Evolutionary conservation across 2,329 filamentous ascomycete genomes (phyloP), one percentile per base, ranked within the genome.

Genomic region (Rachicladosporium sp.): DNA sequence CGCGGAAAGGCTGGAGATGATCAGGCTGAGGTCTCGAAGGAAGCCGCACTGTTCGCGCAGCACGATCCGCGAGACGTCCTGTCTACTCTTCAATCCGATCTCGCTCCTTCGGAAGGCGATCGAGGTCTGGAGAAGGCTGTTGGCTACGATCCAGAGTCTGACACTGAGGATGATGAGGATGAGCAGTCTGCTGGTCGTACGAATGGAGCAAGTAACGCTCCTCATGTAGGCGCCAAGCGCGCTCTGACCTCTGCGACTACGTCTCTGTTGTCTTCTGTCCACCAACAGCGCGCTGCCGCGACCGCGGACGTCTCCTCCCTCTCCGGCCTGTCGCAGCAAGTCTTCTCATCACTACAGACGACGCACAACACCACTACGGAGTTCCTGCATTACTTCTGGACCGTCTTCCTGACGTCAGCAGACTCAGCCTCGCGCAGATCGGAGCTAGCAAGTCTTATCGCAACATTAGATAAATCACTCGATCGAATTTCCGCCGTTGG

Each of bases 321-420:
- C n/a, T 43, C 48, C 13, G 60, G 59, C 11, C 56, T 70, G 1
- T 59, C 58, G 9, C 55, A 61, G 40, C 38, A 59, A 2, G 64
- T 77, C 2, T 78, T 76, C 47, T 77, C 82, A 48, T 72, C 72
- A 11, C 55, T 83, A n/a, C 70, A 67, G 9, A 69, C 82, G 40
- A 94, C 89, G 0, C 87, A 96, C 58, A 88, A 88, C 38, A 98
- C 91, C 0, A 93, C 86, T 0, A 81, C 84, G 30, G 91, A 98
- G 56, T 98, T 96, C 54, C 67, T 98, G n/a, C 84, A 89, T 52
- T 93, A 96, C 59, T 98, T 98, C 66, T 98, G 89, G 89, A 74
- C 76, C 29, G 78, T 88, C 0, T 98, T 93, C 55, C 71, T 93
- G 19, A 27, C 23, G 23, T 95, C 88, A 0, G 89, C 88, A 10